A percentile compares a stretch with the other conserved stretches of the same genome.
These are phyloP conservation scores for Herpetomonas samuelpessoai DNA, from an alignment of 208 protist species.

Conservation along the genomic window DNA sequence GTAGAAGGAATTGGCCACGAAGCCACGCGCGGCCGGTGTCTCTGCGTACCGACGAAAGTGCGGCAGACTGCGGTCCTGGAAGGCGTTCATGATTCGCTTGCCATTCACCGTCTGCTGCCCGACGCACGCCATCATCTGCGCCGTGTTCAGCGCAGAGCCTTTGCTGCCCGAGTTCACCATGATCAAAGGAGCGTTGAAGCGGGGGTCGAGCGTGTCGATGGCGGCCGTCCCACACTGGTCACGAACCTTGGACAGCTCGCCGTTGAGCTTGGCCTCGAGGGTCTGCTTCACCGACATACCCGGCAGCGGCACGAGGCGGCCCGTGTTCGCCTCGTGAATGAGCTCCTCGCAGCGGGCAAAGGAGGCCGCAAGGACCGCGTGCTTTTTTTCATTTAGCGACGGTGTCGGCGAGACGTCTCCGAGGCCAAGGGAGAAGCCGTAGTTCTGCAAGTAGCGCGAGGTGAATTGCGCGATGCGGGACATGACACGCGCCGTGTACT, in stretches of 20 bases:
- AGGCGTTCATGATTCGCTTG: conserved; percentile 97
- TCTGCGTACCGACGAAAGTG: conserved; percentile 95
- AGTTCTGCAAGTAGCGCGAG: conserved; percentile 92
- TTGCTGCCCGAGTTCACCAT: conserved; percentile 98
- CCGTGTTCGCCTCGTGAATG: conserved; percentile 92
- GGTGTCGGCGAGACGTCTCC: conserved; percentile 95
- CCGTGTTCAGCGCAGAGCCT: conserved; percentile 99
- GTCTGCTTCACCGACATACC: conserved; percentile 95
- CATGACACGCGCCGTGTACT: conserved; percentile 93
- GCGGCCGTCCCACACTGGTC: conserved; percentile 96
- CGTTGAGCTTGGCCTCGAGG: conserved; percentile 95
- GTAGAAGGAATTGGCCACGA: conserved; percentile 99
- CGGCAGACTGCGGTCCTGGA: conserved; percentile 97
- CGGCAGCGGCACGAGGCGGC: conserved; percentile 90
- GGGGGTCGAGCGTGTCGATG: conserved; percentile 90
- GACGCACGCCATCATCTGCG: conserved; percentile 99
- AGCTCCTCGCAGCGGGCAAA: conserved; percentile 91
- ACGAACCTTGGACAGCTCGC: conserved; percentile 96
- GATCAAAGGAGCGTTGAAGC: conserved; percentile 97
- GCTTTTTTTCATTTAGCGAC: conserved; percentile 88
- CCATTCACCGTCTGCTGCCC: conserved; percentile 99
- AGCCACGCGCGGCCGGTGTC: conserved; percentile 95
- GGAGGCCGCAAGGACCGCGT: conserved; percentile 88
- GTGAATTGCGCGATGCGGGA: conserved; percentile 94
- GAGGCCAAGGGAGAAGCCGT: conserved; percentile 99